Percentiles rank a stretch among this genome's conserved stretches.
Evolutionary conservation across 805 yeast species (phyloP).

Genomic region (Sugiyamaella mastotermitis): DNA sequence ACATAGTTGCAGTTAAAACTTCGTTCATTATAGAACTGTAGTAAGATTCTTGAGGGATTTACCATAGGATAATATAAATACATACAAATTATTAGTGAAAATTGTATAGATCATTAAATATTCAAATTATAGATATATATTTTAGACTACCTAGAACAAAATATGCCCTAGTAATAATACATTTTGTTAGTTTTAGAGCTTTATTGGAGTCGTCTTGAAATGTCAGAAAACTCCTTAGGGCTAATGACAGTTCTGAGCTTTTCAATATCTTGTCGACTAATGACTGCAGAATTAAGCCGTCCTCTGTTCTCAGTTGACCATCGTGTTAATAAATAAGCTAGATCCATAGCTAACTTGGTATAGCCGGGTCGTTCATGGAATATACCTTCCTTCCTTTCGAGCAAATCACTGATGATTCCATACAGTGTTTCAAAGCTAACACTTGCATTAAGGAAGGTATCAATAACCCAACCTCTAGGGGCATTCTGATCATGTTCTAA

Average conservation of each 20-base stretch:
- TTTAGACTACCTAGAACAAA: no score
- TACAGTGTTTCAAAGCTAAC: slow-evolving; percentile 25
- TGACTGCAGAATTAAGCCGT: slow-evolving; percentile 4
- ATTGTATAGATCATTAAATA: no score
- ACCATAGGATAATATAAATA: no score
- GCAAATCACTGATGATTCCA: slow-evolving; percentile 24
- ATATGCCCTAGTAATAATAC: no score
- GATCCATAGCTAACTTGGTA: slow-evolving; percentile 23
- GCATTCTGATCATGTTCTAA: slow-evolving; percentile 36
- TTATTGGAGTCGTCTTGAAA: background rate
- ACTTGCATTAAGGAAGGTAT: slow-evolving; percentile 33
- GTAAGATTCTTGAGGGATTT: no score
- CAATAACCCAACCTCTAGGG: slow-evolving; percentile 36
- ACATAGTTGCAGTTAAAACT: no score
- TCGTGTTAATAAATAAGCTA: slow-evolving; percentile 20
- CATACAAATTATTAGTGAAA: no score
- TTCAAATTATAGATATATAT: no score
- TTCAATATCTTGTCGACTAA: slow-evolving; percentile 4
- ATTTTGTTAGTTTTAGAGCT: no score
- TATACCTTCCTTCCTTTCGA: slow-evolving; percentile 28
- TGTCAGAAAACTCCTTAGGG: slow-evolving; percentile 8
- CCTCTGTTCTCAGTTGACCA: slow-evolving; percentile 19
- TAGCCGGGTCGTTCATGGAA: slow-evolving; percentile 24
- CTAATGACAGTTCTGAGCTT: slow-evolving; percentile 5
- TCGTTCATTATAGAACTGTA: no score